Conservation (phyloP, 108 stramenopile genomes). For the Skeletonema costatum region DNA sequence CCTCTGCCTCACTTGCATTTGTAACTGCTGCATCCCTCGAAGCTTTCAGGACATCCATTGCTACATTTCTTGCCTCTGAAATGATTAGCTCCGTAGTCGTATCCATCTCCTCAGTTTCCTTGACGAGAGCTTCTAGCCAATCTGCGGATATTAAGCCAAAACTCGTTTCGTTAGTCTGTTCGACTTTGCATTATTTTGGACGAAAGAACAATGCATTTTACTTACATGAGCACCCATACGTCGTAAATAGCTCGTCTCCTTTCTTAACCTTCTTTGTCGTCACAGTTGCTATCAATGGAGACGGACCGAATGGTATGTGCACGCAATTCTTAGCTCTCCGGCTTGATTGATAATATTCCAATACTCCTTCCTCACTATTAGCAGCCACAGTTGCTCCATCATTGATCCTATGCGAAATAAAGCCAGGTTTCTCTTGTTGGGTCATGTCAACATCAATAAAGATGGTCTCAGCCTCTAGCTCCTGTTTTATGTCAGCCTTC, state of each 20-base stretch:
- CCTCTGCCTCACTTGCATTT: slow-evolving; percentile 3
- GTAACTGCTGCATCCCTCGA: slow-evolving; percentile 8
- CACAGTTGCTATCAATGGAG: slow-evolving; percentile 33
- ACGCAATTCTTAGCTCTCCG: slow-evolving; percentile 36
- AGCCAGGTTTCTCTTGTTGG: slow-evolving; percentile 8
- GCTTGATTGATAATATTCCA: slow-evolving; percentile 36
- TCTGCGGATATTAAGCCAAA: background rate
- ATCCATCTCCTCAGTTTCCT: slow-evolving; percentile 7
- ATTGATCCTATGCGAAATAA: slow-evolving; percentile 47
- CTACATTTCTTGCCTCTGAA: slow-evolving; percentile 16
- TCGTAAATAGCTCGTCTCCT: slow-evolving; percentile 33
- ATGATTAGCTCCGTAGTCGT: slow-evolving; percentile 18
- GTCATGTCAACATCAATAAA: slow-evolving; percentile 42
- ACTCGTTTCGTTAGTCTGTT: too few relatives aligned
- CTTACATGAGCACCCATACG: slow-evolving; percentile 30
- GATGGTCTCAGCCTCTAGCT: slow-evolving; percentile 16
- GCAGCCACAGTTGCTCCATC: slow-evolving; percentile 42
- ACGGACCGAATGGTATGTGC: slow-evolving; percentile 37
- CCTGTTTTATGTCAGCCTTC: slow-evolving; percentile 15
- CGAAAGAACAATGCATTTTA: background rate
- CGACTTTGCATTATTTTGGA: too few relatives aligned
- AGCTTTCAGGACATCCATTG: slow-evolving; percentile 10
- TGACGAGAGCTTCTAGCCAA: slow-evolving; percentile 14
- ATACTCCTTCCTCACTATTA: slow-evolving; percentile 33
- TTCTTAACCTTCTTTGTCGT: slow-evolving; percentile 44